phyloP scores from a whole-genome alignment of 2,329 filamentous ascomycete genomes.

The Colletotrichum somersetense region DNA sequence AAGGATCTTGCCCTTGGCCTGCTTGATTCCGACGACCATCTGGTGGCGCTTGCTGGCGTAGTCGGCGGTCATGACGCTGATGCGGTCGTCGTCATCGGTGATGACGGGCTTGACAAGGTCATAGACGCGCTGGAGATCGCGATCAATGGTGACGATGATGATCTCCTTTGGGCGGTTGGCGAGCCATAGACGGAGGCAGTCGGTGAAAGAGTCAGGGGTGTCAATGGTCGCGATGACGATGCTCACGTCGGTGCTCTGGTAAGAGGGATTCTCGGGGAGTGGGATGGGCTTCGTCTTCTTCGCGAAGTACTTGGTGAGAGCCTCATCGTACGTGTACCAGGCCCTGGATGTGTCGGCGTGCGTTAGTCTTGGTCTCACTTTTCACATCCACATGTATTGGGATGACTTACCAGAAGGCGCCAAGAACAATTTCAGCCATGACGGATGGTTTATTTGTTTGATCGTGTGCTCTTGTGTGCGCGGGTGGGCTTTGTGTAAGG shows the following conservation, averaged over 20 bases:
- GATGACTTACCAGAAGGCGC: conserved; percentile 23
- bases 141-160: conserved; percentile 47
- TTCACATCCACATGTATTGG: too few species aligned
- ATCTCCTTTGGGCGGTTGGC: conserved; percentile 45
- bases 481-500: neutral
- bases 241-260: conserved; percentile 44
- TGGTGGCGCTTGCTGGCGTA: conserved; percentile 47
- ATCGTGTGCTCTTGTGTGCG: neutral
- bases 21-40: conserved; percentile 44
- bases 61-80: conserved; percentile 42
- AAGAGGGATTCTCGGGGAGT: conserved; percentile 22
- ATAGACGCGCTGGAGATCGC: conserved; percentile 31
- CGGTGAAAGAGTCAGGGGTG: conserved; percentile 43
- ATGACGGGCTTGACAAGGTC: conserved; percentile 18
- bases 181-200: conserved; percentile 45
- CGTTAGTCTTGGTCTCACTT: neutral
- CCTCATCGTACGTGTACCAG: conserved; percentile 29
- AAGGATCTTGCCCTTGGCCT: conserved; percentile 44
- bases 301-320: conserved; percentile 10
- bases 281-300: conserved; percentile 13
- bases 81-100: conserved; percentile 9
- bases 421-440: conserved; percentile 13
- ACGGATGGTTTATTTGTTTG: neutral
- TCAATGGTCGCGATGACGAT: conserved; percentile 47
- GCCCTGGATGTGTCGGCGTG: neutral